phyloP scores from a whole-genome alignment of 768 basidiomycete genomes.

The Amanita fuliginea region DNA sequence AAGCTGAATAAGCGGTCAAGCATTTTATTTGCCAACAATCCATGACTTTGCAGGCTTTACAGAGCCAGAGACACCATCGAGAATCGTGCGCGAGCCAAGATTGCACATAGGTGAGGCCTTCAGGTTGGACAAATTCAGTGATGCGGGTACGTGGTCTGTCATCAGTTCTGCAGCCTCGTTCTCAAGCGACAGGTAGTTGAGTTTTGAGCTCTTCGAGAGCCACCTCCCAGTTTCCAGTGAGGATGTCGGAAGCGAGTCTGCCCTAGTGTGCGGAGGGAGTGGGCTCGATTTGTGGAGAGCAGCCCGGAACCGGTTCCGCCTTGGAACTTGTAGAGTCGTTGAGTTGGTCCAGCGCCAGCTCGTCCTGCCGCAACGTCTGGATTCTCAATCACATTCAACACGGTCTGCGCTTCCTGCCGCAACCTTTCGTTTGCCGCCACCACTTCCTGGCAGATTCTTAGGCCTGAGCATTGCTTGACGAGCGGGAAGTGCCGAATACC shows the following conservation, averaged over 20 bases:
- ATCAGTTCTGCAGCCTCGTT: slow-evolving; percentile 76
- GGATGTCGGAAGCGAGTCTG: slow-evolving; percentile 93
- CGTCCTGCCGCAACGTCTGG: slow-evolving; percentile 97
- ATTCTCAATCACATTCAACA: slow-evolving; percentile 93
- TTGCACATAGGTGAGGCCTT: too few species aligned
- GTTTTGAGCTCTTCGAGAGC: slow-evolving; percentile 93
- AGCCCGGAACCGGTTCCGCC: slow-evolving; percentile 98
- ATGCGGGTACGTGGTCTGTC: slow-evolving; percentile 90
- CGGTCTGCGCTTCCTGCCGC: slow-evolving; percentile 84
- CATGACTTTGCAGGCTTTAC: slow-evolving; percentile 81
- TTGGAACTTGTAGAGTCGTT: slow-evolving; percentile 93
- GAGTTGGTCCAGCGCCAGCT: slow-evolving; percentile 81
- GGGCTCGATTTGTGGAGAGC: slow-evolving; percentile 88
- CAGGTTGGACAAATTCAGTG: slow-evolving; percentile 84
- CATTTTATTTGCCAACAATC: too few species aligned
- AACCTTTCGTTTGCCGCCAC: slow-evolving; percentile 77
- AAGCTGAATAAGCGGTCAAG: too few species aligned
- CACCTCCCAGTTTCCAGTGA: slow-evolving; percentile 91
- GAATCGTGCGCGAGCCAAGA: slow-evolving; percentile 52
- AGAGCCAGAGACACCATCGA: slow-evolving; percentile 74
- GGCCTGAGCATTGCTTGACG: too few species aligned
- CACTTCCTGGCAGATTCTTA: slow-evolving; percentile 77
- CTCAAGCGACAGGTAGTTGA: slow-evolving; percentile 72
- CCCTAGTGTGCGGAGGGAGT: slow-evolving; percentile 98
- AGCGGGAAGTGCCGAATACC: too few species aligned